Evolutionary conservation across 805 yeast genomes (phyloP).

Genomic region (Maudiozyma saulgeensis): DNA sequence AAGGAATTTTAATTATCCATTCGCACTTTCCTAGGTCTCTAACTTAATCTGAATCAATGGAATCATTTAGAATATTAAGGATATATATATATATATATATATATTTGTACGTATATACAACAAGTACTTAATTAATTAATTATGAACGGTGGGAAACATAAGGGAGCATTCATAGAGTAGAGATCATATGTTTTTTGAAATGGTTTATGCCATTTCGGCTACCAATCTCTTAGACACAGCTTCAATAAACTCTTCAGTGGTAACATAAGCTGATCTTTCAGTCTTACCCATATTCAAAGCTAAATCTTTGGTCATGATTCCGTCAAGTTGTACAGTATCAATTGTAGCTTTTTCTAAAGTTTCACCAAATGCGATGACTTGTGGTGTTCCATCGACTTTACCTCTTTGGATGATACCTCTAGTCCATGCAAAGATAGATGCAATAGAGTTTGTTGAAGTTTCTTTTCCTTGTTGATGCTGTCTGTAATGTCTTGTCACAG

Average conservation of each 20-base stretch:
- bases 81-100: too few species aligned
- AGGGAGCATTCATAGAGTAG: not conserved
- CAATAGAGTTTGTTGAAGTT: constrained; percentile 94
- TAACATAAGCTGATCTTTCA: constrained; percentile 70
- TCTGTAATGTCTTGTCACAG: constrained; percentile 95
- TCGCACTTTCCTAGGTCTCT: too few species aligned
- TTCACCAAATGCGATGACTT: constrained; percentile 71
- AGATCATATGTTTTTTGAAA: not conserved
- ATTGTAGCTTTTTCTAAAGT: constrained; percentile 73
- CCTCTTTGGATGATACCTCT: constrained; percentile 93
- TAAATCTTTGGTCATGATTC: constrained; percentile 92
- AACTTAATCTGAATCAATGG: too few species aligned
- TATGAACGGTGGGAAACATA: too few species aligned
- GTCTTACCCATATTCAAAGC: constrained; percentile 86
- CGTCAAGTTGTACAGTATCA: constrained; percentile 75
- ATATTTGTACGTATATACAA: too few species aligned
- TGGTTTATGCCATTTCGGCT: constrained; percentile 8
- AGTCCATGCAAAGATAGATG: constrained; percentile 95
- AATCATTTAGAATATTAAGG: too few species aligned
- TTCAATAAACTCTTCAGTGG: constrained; percentile 85
- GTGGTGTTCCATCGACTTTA: constrained; percentile 75
- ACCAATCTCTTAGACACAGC: constrained; percentile 64
- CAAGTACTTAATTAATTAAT: too few species aligned
- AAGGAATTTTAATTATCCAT: too few species aligned
- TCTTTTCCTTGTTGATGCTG: constrained; percentile 95